Percentiles rank a stretch among this genome's conserved stretches.
Conservation (phyloP, 148 eudicot species). For the Camellia japonica region DNA sequence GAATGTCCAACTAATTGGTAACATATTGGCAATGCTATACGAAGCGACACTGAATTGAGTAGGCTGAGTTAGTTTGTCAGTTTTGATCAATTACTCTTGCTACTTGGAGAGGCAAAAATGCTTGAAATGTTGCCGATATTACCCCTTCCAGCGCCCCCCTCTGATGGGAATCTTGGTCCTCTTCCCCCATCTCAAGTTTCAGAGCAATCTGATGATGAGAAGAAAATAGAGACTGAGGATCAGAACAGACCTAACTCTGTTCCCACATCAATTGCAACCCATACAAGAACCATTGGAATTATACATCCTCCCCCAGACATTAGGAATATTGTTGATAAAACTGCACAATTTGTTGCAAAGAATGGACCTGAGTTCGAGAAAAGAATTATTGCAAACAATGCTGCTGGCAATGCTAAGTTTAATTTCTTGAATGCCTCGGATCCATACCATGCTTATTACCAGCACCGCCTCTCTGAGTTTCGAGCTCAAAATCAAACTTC, state of each 20-base stretch:
- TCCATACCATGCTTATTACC: conserved; percentile 61
- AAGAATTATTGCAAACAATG: conserved; percentile 58
- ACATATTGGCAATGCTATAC: too few relatives aligned
- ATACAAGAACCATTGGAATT: conserved; percentile 52
- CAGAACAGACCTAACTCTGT: conserved; percentile 28
- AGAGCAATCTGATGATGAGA: conserved; percentile 29
- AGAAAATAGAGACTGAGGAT: conserved; percentile 26
- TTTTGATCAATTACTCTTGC: neutral
- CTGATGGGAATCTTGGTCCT: conserved; percentile 63
- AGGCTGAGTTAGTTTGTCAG: too few relatives aligned
- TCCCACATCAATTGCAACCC: conserved; percentile 47
- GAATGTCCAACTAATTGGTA: too few relatives aligned
- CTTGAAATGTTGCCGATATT: conserved; percentile 22
- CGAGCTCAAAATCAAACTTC: conserved; percentile 49
- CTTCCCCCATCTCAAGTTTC: conserved; percentile 44
- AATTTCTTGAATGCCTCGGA: conserved; percentile 54
- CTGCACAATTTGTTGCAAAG: conserved; percentile 56
- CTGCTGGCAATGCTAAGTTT: conserved; percentile 55
- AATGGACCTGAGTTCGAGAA: conserved; percentile 70
- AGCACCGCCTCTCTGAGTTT: conserved; percentile 53
- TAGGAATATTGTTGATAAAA: conserved; percentile 58
- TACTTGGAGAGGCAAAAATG: neutral
- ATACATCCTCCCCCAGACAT: conserved; percentile 68
- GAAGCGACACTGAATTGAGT: too few relatives aligned
- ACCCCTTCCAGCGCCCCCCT: conserved; percentile 60